Evolutionary conservation across 2,329 filamentous ascomycete species (phyloP).

Genomic region (Macrophomina pseudophaseolina): DNA sequence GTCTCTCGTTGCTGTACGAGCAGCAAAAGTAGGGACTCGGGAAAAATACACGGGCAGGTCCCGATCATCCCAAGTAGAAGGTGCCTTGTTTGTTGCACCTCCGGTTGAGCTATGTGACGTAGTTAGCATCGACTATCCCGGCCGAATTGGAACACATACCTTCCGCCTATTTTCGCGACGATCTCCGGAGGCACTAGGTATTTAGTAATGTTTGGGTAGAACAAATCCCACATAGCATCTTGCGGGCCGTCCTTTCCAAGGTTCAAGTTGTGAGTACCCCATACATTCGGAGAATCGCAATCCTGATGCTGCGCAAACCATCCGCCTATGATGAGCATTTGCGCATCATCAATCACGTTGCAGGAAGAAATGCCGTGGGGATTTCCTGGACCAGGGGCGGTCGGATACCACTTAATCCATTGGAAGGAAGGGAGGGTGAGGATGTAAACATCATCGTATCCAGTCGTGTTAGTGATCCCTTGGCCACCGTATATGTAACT

Average conservation of each 20-base stretch:
- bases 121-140: slow-evolving; percentile 20
- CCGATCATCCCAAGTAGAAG: slow-evolving; percentile 54
- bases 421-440: slow-evolving; percentile 66
- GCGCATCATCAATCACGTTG: slow-evolving; percentile 61
- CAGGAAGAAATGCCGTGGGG: slow-evolving; percentile 63
- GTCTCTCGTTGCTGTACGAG: slow-evolving; percentile 58
- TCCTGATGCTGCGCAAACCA: slow-evolving; percentile 56
- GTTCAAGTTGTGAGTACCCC: slow-evolving; percentile 63
- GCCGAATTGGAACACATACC: slow-evolving; percentile 34
- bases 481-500: slow-evolving; percentile 68
- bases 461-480: slow-evolving; percentile 55
- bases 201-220: slow-evolving; percentile 54
- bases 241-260: slow-evolving; percentile 57
- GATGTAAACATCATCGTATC: slow-evolving; percentile 68
- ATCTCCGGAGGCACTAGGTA: slow-evolving; percentile 63
- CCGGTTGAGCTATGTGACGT: slow-evolving; percentile 50
- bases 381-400: slow-evolving; percentile 49
- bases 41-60: slow-evolving; percentile 62
- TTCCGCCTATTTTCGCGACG: slow-evolving; percentile 52
- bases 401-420: slow-evolving; percentile 64
- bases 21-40: slow-evolving; percentile 52
- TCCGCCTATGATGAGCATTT: slow-evolving; percentile 69
- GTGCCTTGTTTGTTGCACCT: slow-evolving; percentile 59
- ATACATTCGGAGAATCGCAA: slow-evolving; percentile 60
- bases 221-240: slow-evolving; percentile 58